Base-by-base conservation (phyloP, 257 asterid genomes). In the Solanum acaule region DNA sequence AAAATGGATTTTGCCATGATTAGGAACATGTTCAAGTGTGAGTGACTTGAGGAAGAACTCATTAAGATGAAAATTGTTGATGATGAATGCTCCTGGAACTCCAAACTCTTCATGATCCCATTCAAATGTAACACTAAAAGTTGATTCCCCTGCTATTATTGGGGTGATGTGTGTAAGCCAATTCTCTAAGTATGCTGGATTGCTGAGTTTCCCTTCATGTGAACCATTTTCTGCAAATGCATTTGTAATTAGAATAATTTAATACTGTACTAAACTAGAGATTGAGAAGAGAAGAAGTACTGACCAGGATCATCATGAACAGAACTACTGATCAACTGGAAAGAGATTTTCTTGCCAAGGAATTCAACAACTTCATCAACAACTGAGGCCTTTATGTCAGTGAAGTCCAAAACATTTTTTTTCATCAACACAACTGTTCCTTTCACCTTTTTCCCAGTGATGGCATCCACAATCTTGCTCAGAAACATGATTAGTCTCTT, bases 131-230 rank as follows among this genome's bases (percentile, higher is more conserved):
- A 71, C 42, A 31, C 7, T 31, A 33, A 71, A 71, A 71, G 83
- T 44, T 35, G 88, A 71, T 88, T 91, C 93, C 4, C 92, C 93
- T 8, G 90, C 78, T 56, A 49, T 18, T 75, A 83, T 6, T 61
- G 27, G 46, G 2, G 37, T 31, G 83, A 5, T 20, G 35, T 88
- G 27, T 3, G 52, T 67, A 65, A 71, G 67, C 91, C 91, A 88
- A 15, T 90, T n/a, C 27, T 91, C 91, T 72, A 91, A 72, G 61
- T 87, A 84, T 59, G 92, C 89, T 29, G 89, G 78, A 6, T 40
- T 87, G 15, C 93, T 87, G 59, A 40, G 71, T 75, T 83, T 91
- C 20, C 93, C 93, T 76, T 83, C 40, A 37, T 37, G 29, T 40
- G 10, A 15, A 14, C 90, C 90, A 42, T 86, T 88, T 16, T 3